Base-by-base conservation (phyloP, 441 rosid species). In the Populus hybrid region DNA sequence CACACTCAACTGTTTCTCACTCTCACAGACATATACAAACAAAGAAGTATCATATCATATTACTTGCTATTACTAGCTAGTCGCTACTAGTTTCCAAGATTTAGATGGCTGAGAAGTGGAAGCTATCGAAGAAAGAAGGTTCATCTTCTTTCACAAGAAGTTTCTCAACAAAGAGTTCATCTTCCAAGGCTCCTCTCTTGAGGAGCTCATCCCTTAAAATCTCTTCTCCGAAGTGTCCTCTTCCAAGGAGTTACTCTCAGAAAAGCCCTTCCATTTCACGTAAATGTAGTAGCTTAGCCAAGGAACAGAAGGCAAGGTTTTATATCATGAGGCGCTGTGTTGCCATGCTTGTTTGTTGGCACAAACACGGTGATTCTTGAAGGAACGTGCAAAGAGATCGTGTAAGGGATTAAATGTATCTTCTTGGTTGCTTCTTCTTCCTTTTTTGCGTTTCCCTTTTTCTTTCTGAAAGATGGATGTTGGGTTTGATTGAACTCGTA, bases 311-410 rank as follows among this genome's bases (percentile, higher is more conserved):
- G 88, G 93, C 98, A 14, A 91, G 93, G 83, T 94, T 96, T 82
- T 96, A 96, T 80, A 94, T 96, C 85, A 96, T 96, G 97, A 91
- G 98, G 78, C 88, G 98, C 77, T 96, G 99, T 83, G 97, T 96
- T 76, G 97, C 99, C 70, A 96, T 96, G 98, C 99, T 96, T 78
- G 98, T 92, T 82, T 94, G 98, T 69, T 96, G 99, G 99, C 97
- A 93, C 80, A 95, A 92, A 75, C 97, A 95, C 82, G 94, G 97
- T 11, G 99, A 95, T 87, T 85, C 97, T 80, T 93, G 84, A 87
- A 34, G 32, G 30, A 65, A 64, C 32, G 34, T 26, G 70, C 32
- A 38, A 3, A 26, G 11, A 40, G 26, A 70, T 40, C 28, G 23
- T 65, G n/a, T 69, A 54, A 76, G 69, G 67, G 67, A 36, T 74